These are phyloP conservation scores for Eimeria acervulina DNA, from an alignment of 169 alveolate species.

Conservation along the genomic window DNA sequence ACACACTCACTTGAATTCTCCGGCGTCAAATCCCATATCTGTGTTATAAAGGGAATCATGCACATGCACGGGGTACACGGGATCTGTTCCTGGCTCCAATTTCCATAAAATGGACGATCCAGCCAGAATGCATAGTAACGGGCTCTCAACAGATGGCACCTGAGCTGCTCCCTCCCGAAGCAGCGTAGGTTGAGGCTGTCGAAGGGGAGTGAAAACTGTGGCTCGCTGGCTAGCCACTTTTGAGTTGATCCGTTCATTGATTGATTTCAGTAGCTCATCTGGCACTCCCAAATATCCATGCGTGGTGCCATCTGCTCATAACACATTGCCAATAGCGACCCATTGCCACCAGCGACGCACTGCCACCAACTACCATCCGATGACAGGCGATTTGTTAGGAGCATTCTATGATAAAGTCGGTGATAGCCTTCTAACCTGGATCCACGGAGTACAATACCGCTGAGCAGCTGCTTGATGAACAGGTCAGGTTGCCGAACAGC, in stretches of 20 bases:
- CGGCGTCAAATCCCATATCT: constrained; percentile 88
- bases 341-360: not conserved
- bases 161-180: not conserved
- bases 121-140: not conserved
- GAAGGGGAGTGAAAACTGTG: not conserved
- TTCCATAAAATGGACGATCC: constrained; percentile 40
- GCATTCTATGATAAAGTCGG: not conserved
- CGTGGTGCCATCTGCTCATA: constrained; percentile 56
- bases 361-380: not conserved
- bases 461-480: not conserved
- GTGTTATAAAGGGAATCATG: constrained; percentile 87
- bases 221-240: not conserved
- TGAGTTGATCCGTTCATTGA: constrained; percentile 9
- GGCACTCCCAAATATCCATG: constrained; percentile 44
- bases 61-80: constrained; percentile 86
- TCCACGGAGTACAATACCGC: not conserved
- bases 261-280: not conserved
- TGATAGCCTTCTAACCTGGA: not conserved
- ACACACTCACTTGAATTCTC: constrained; percentile 60
- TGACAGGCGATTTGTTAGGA: not conserved
- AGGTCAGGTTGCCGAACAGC: constrained; percentile 16
- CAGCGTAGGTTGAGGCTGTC: not conserved
- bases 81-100: constrained; percentile 57
- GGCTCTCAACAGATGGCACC: constrained; percentile 42
- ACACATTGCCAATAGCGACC: not conserved